Base-by-base conservation (phyloP, 352 stramenopile genomes). In the Phytopythium delawarense region DNA sequence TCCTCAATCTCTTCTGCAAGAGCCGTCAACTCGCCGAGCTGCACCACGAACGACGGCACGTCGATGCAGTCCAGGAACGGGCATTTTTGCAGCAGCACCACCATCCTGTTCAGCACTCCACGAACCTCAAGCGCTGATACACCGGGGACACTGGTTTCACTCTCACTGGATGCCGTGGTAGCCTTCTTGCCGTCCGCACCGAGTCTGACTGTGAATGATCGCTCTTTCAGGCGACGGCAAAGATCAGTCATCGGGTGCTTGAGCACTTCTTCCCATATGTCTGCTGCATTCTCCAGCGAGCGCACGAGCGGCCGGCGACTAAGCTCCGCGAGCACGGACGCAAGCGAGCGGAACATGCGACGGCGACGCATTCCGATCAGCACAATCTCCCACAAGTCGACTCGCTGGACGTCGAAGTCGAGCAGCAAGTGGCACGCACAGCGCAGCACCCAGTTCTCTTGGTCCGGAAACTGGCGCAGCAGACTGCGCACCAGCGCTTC, bases 41-140 rank as follows among this genome's bases (percentile, higher is more conserved):
- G 71, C 62, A 84, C 63, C 8, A 88, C 77, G 58, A 88, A 75
- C 20, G 60, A 63, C 59, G 70, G 54, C 15, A 86, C 66, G 50
- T 89, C 75, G 6, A 89, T 75, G 57, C 74, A 72, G 21, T 88
- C 76, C 18, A 89, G 66, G 60, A 87, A 89, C 3, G 79, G 78
- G 23, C 80, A 88, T 23, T 61, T 79, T 67, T 88, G 65, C 20
- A 89, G 72, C 28, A 84, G 34, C 1, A 35, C 21, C 0, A 85
- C 74, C 57, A 84, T 75, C 20, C 63, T 58, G 34, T 71, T 53
- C 9, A 89, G 39, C 12, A 67, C 69, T 5, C 15, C 39, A 0
- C 65, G 58, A 7, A 81, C 59, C 18, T 58, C 59, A 32, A 46
- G 28, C 35, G 71, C 42, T 12, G 61, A 35, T 15, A 79, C 52